phyloP scores from a whole-genome alignment of 768 basidiomycete species.

The Arthromyces matolae region DNA sequence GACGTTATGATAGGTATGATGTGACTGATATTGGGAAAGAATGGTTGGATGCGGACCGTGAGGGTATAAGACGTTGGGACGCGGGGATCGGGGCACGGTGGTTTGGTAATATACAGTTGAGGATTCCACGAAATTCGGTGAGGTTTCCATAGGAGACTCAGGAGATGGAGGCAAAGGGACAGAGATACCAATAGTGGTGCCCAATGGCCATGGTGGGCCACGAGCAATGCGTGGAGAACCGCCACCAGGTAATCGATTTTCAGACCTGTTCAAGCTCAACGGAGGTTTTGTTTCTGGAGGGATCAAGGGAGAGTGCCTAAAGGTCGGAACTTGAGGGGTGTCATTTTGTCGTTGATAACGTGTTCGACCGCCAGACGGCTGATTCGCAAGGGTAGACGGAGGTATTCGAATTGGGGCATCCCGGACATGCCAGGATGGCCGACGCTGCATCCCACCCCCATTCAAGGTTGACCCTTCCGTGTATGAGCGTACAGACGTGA shows the following conservation, averaged over 20 bases:
- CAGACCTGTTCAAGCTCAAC: constrained; percentile 33
- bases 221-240: constrained; percentile 40
- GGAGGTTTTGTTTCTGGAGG: constrained; percentile 19
- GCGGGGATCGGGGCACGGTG: constrained; percentile 43
- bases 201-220: constrained; percentile 35
- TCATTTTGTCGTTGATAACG: constrained; percentile 27
- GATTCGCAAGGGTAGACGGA: constrained; percentile 14
- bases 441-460: constrained; percentile 31
- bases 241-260: constrained; percentile 40
- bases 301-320: constrained; percentile 9
- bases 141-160: constrained; percentile 32
- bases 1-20: constrained; percentile 27
- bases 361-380: constrained; percentile 19
- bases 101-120: constrained; percentile 72
- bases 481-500: constrained; percentile 63
- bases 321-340: constrained; percentile 17
- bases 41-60: constrained; percentile 39
- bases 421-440: constrained; percentile 48
- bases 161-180: constrained; percentile 50
- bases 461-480: constrained; percentile 43
- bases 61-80: constrained; percentile 46
- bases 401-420: constrained; percentile 26
- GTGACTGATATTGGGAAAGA: constrained; percentile 37
- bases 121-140: constrained; percentile 35
- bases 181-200: constrained; percentile 31